Conservation (phyloP, 352 stramenopile species). For the Peronosclerospora sorghi region DNA sequence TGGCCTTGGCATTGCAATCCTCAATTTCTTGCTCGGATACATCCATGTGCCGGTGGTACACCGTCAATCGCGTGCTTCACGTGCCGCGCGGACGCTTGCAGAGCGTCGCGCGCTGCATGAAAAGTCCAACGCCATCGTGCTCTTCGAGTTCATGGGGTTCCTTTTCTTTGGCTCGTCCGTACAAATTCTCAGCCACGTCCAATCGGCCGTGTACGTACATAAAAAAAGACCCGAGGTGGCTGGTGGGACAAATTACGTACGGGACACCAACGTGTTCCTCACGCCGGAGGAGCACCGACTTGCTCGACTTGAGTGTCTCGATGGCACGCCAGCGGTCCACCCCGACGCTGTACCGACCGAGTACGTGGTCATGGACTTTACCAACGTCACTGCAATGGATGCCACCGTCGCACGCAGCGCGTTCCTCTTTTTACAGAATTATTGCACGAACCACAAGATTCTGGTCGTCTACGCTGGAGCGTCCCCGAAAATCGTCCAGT, state of each 20-base stretch:
- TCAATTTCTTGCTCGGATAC: slow-evolving; percentile 80
- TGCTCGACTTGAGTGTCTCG: slow-evolving; percentile 56
- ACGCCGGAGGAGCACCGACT: slow-evolving; percentile 37
- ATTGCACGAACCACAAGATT: slow-evolving; percentile 63
- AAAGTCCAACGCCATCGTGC: slow-evolving; percentile 64
- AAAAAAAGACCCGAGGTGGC: slow-evolving; percentile 18
- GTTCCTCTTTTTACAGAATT: slow-evolving; percentile 77
- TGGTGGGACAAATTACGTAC: slow-evolving; percentile 10
- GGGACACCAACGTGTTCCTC: slow-evolving; percentile 30
- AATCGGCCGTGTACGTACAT: slow-evolving; percentile 57
- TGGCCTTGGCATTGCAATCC: slow-evolving; percentile 82
- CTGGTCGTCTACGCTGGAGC: slow-evolving; percentile 59
- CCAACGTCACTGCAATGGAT: slow-evolving; percentile 81
- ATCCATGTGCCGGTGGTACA: slow-evolving; percentile 61
- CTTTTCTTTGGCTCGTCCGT: slow-evolving; percentile 82
- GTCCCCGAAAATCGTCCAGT: slow-evolving; percentile 48
- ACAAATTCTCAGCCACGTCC: slow-evolving; percentile 72
- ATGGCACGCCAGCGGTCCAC: slow-evolving; percentile 43
- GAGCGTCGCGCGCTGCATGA: slow-evolving; percentile 46
- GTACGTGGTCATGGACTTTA: slow-evolving; percentile 86
- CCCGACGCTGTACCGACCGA: slow-evolving; percentile 51
- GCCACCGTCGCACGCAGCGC: slow-evolving; percentile 69
- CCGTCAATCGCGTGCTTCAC: slow-evolving; percentile 40
- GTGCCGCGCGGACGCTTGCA: slow-evolving; percentile 57
- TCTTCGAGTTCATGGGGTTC: slow-evolving; percentile 74